Conservation (phyloP, 805 yeast species). For the Wickerhamiella vanderwaltii region DNA sequence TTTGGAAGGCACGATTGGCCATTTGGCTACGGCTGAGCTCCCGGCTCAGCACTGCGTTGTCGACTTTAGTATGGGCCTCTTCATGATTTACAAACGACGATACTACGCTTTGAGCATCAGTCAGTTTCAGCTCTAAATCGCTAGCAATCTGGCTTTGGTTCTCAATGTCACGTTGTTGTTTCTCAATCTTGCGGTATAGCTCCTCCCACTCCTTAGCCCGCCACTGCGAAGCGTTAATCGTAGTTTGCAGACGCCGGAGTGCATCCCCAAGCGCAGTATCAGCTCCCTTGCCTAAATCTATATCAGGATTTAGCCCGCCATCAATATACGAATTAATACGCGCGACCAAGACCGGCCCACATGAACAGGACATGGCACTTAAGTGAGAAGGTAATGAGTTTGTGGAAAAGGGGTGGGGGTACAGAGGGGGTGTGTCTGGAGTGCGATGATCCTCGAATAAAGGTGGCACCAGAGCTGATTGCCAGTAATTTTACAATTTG, state of each 20-base stretch:
- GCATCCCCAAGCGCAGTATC: conserved; percentile 18
- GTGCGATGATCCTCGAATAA: too few relatives aligned
- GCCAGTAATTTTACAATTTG: too few relatives aligned
- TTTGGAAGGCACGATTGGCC: conserved; percentile 56
- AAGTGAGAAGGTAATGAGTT: too few relatives aligned
- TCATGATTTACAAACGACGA: conserved; percentile 20
- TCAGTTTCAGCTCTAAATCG: conserved; percentile 25
- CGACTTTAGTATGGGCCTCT: conserved; percentile 18
- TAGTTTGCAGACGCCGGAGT: conserved; percentile 19
- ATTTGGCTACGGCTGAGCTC: conserved; percentile 32
- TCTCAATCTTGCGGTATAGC: conserved; percentile 25
- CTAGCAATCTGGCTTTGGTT: conserved; percentile 26
- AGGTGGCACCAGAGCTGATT: too few relatives aligned
- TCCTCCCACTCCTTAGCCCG: conserved; percentile 21
- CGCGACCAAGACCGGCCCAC: conserved; percentile 15
- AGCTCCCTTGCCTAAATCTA: conserved; percentile 19
- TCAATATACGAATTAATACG: conserved; percentile 21
- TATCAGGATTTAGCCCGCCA: conserved; percentile 11
- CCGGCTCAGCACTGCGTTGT: conserved; percentile 25
- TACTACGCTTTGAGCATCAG: conserved; percentile 27
- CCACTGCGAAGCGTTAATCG: conserved; percentile 20
- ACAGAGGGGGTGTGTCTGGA: too few relatives aligned
- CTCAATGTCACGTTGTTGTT: conserved; percentile 29
- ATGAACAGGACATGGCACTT: conserved; percentile 1
- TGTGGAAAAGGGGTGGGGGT: too few relatives aligned